Evolutionary conservation across 2,329 filamentous ascomycete species (phyloP), one percentile per base, ranked within the genome.

Genomic region (Rhytidhysteron rufulum): DNA sequence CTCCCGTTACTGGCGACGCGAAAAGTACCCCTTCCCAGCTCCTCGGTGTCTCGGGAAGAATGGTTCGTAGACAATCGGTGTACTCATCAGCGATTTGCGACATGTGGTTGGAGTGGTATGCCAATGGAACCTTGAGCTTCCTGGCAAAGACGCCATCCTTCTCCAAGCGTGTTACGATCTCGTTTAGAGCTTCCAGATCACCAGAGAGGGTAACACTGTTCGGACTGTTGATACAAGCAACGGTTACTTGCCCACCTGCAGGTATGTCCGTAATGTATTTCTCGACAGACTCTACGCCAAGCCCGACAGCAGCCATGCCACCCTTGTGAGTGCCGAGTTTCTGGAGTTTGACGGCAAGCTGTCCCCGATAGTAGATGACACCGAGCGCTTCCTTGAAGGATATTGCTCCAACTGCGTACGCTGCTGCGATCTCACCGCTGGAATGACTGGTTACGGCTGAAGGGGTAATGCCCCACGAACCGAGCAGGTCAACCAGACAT

Each of bases 161-260:
- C 5, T 67, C 52, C 0, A 71, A 44, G 2, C 48, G 44, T 1
- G 52, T 41, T 10, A 58, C 53, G 2, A 57, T 42, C 35, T 60
- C 53, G 0, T 57, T 43, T 9, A 72, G 57, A 4, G 60, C 64
- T 42, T 60, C 55, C 0, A 31, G 37, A 41, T 72, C 65, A 1
- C 70, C 70, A 13, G 67, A 69, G 1, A 72, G 34, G 0, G 70
- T 73, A 2, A 70, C 50, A 30, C 58, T 67, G 0, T 45, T 35
- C 1, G 66, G 57, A 9, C 57, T 57, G 43, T 73, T 73, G 31
- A 50, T 44, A 19, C 42, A 46, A 16, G 50, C 50, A 11, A 44
- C 16, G 5, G n/a, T 9, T 15, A 37, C 13, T 21, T 35, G 21
- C 8, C 33, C 33, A n/a, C n/a, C n/a, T n/a, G n/a, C n/a, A n/a